A percentile compares a stretch with the other conserved stretches of the same genome.
Conservation (phyloP, 2,329 filamentous ascomycete genomes). For the Lachnellula suecica region DNA sequence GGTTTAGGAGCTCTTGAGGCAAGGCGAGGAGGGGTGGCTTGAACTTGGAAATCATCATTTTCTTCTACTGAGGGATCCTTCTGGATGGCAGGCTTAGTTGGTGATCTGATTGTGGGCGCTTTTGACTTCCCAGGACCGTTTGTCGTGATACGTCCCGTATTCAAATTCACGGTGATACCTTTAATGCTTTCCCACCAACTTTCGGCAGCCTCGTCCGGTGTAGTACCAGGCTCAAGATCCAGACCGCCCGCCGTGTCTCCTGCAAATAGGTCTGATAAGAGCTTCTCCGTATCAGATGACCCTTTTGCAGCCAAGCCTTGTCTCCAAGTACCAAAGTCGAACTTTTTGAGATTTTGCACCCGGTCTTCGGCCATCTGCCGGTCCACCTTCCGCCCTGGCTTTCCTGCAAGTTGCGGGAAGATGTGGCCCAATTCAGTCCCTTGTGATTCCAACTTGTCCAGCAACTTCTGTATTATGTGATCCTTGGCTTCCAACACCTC, state of each 20-base stretch:
- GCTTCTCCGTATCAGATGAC: constrained; percentile 9
- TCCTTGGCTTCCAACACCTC: constrained; percentile 50
- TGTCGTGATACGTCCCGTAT: constrained; percentile 19
- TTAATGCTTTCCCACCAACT: constrained; percentile 31
- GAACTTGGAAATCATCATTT: constrained; percentile 32
- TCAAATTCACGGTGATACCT: constrained; percentile 24
- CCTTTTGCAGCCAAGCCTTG: constrained; percentile 3
- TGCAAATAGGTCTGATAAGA: constrained; percentile 26
- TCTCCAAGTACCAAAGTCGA: constrained; percentile 37
- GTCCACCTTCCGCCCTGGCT: constrained; percentile 39
- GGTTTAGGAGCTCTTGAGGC: constrained; percentile 5
- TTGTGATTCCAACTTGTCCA: constrained; percentile 52
- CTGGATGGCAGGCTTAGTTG: constrained; percentile 1
- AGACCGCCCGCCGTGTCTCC: background rate
- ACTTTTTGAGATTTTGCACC: constrained; percentile 47
- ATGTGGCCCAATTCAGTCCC: constrained; percentile 49
- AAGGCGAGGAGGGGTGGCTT: constrained; percentile 27
- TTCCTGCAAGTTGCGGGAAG: constrained; percentile 43
- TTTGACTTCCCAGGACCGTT: constrained; percentile 6
- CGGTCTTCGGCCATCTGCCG: constrained; percentile 32
- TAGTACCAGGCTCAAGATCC: background rate
- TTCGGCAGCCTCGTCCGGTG: constrained; percentile 1
- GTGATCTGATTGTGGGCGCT: background rate
- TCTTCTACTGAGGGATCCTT: constrained; percentile 16
- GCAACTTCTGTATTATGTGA: constrained; percentile 50